These are phyloP conservation scores for Schwanniomyces vanrijiae DNA, from an alignment of 805 yeast species.

Conservation along the genomic window DNA sequence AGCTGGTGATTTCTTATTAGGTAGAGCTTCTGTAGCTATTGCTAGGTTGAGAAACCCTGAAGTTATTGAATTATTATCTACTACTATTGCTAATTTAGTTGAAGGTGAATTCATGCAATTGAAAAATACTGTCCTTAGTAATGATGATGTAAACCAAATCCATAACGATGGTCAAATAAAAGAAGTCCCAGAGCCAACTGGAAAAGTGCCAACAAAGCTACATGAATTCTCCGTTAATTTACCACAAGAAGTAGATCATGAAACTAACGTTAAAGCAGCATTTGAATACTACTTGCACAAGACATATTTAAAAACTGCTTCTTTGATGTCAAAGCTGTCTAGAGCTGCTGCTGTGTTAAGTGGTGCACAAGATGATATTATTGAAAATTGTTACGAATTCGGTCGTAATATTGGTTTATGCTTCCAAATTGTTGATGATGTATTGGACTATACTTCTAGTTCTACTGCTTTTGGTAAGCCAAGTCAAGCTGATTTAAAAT, in stretches of 20 bases:
- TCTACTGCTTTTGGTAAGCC: slow-evolving; percentile 89
- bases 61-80: slow-evolving; percentile 91
- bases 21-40: slow-evolving; percentile 94
- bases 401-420: slow-evolving; percentile 94
- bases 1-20: slow-evolving; percentile 94
- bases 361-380: slow-evolving; percentile 72
- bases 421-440: slow-evolving; percentile 94
- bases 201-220: slow-evolving; percentile 57
- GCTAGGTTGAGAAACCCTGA: slow-evolving; percentile 95
- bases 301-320: slow-evolving; percentile 93
- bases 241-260: slow-evolving; percentile 51
- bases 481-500: slow-evolving; percentile 88
- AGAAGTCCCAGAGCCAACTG: slow-evolving; percentile 56
- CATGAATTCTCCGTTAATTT: slow-evolving; percentile 55
- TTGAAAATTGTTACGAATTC: slow-evolving; percentile 84
- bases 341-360: slow-evolving; percentile 91
- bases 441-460: slow-evolving; percentile 91
- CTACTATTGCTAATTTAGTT: slow-evolving; percentile 93
- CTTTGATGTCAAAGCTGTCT: slow-evolving; percentile 89
- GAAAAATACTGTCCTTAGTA: slow-evolving; percentile 76
- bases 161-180: slow-evolving; percentile 50
- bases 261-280: slow-evolving; percentile 75
- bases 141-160: slow-evolving; percentile 43
- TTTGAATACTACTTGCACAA: slow-evolving; percentile 94
- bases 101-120: slow-evolving; percentile 99